Conservation (phyloP, 805 yeast genomes). For the Cyberlindnera xylosilytica region DNA sequence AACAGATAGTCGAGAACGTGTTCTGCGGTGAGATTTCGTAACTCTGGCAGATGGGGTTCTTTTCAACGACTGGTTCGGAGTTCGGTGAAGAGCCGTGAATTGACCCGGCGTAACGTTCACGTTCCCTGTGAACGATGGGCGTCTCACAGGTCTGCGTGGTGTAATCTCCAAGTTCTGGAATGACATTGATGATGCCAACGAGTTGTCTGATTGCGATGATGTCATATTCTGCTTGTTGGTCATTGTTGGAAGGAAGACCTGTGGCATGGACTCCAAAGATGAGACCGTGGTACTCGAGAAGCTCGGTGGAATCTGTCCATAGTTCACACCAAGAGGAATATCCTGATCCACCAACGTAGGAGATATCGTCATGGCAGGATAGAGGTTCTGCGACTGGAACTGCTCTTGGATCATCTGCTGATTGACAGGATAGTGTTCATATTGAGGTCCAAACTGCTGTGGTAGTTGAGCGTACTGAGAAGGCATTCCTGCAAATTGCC, state of each 20-base stretch:
- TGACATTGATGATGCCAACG: conserved; percentile 1
- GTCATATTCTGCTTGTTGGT: background rate
- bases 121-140: background rate
- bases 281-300: conserved; percentile 5
- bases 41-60: conserved; percentile 14
- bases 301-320: conserved; percentile 2
- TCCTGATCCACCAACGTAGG: conserved; percentile 8
- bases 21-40: conserved; percentile 12
- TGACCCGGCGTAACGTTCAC: conserved; percentile 1
- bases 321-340: conserved; percentile 4
- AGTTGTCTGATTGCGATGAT: conserved; percentile 6
- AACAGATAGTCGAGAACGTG: conserved; percentile 11
- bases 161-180: conserved; percentile 5
- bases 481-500: background rate
- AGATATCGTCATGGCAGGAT: conserved; percentile 5
- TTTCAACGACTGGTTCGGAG: conserved; percentile 6
- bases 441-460: background rate
- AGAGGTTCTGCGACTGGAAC: conserved; percentile 1
- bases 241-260: background rate
- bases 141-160: conserved; percentile 10
- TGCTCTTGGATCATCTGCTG: background rate
- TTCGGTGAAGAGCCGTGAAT: background rate
- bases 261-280: conserved; percentile 6
- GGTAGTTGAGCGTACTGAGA: background rate
- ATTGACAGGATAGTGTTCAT: background rate